A percentile compares a stretch with the other conserved stretches of the same genome.
Evolutionary conservation across 2,329 filamentous ascomycete genomes (phyloP).

Genomic region (Xylariales sp.): DNA sequence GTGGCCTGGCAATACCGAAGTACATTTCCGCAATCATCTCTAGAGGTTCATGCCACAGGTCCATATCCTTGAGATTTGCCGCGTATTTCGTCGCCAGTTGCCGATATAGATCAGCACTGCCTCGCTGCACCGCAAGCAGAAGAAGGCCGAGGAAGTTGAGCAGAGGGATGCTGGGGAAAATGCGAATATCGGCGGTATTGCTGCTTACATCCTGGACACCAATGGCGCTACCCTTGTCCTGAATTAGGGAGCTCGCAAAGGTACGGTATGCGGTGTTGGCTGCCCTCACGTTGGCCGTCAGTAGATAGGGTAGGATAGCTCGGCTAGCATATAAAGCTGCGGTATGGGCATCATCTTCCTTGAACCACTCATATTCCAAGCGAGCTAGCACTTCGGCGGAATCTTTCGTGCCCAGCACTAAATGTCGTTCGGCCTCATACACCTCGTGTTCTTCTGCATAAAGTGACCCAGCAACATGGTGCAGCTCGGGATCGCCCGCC

Average conservation of each 20-base stretch:
- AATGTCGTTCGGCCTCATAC: constrained; percentile 89
- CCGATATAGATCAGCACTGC: constrained; percentile 71
- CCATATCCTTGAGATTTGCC: constrained; percentile 69
- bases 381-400: constrained; percentile 75
- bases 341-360: constrained; percentile 79
- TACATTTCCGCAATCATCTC: constrained; percentile 94
- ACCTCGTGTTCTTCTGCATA: constrained; percentile 91
- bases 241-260: constrained; percentile 64
- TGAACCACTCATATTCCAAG: constrained; percentile 94
- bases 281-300: constrained; percentile 84
- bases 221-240: constrained; percentile 50
- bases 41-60: constrained; percentile 75
- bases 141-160: constrained; percentile 90
- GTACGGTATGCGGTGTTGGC: constrained; percentile 78
- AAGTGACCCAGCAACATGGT: constrained; percentile 83
- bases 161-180: constrained; percentile 89
- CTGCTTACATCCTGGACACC: constrained; percentile 77
- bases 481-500: constrained; percentile 87
- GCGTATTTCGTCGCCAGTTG: constrained; percentile 81
- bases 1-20: constrained; percentile 84
- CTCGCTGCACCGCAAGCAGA: constrained; percentile 77
- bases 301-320: constrained; percentile 83
- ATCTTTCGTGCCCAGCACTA: constrained; percentile 83
- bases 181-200: constrained; percentile 65
- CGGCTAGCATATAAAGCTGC: constrained; percentile 83